A percentile compares a stretch with the other conserved stretches of the same genome.
Conservation (phyloP, 2,329 filamentous ascomycete species). For the Calonectria ilicicola region DNA sequence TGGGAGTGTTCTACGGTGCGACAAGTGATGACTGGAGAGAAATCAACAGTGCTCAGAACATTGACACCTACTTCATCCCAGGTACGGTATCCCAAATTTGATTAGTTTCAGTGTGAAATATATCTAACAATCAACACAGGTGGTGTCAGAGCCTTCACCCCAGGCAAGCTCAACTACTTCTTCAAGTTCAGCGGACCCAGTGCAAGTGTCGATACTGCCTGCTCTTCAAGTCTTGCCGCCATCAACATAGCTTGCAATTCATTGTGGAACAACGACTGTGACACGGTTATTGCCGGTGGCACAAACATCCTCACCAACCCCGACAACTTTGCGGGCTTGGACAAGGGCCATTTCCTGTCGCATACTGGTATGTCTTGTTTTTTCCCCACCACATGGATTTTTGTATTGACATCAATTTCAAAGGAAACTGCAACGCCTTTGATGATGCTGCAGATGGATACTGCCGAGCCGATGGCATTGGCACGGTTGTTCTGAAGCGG, state of each 20-base stretch:
- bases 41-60: conserved; percentile 77
- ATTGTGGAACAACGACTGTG: conserved; percentile 76
- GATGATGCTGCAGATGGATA: conserved; percentile 72
- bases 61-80: conserved; percentile 65
- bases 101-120: neutral
- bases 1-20: conserved; percentile 81
- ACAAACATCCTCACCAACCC: conserved; percentile 75
- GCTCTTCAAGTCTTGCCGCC: conserved; percentile 78
- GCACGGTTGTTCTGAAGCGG: conserved; percentile 60
- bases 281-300: conserved; percentile 84
- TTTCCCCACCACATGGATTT: neutral
- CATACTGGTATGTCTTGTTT: conserved; percentile 30
- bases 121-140: neutral
- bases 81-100: conserved; percentile 49
- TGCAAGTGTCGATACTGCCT: conserved; percentile 79
- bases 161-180: conserved; percentile 77
- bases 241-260: conserved; percentile 78
- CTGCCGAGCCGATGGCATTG: conserved; percentile 62
- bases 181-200: conserved; percentile 81
- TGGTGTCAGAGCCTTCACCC: conserved; percentile 58
- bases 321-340: conserved; percentile 72
- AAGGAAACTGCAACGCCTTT: conserved; percentile 52
- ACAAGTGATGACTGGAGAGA: conserved; percentile 84
- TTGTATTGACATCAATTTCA: neutral
- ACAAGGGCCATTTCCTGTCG: conserved; percentile 73